A percentile compares a stretch with the other conserved stretches of the same genome.
Evolutionary conservation across 352 stramenopile genomes (phyloP).

Genomic region (Hyaloperonospora arabidopsidis): DNA sequence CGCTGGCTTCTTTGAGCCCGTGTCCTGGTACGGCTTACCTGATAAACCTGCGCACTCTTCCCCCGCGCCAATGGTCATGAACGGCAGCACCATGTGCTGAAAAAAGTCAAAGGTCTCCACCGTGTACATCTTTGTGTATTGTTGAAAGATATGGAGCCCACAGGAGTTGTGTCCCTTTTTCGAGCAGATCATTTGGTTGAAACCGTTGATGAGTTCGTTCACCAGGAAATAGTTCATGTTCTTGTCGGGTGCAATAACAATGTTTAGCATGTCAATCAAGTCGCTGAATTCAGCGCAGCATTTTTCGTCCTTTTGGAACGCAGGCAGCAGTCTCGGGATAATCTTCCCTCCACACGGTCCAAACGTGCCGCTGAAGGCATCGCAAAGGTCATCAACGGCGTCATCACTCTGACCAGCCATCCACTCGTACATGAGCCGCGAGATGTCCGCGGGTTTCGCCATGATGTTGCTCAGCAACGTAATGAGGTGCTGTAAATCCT

Average conservation of each 20-base stretch:
- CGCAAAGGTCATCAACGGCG: conserved; percentile 37
- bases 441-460: conserved; percentile 30
- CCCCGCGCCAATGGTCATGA: conserved; percentile 30
- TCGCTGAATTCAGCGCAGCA: conserved; percentile 46
- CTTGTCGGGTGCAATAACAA: conserved; percentile 34
- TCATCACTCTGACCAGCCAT: conserved; percentile 31
- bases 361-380: conserved; percentile 29
- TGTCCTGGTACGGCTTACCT: conserved; percentile 34
- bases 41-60: conserved; percentile 36
- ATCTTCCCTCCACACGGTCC: conserved; percentile 36
- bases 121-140: conserved; percentile 40
- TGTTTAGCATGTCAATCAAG: conserved; percentile 42
- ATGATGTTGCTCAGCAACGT: conserved; percentile 30
- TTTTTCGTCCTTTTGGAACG: conserved; percentile 32
- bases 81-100: conserved; percentile 40
- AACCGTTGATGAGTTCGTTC: conserved; percentile 42
- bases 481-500: conserved; percentile 22
- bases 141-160: conserved; percentile 34
- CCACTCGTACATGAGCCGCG: conserved; percentile 36
- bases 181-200: conserved; percentile 46
- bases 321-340: conserved; percentile 26
- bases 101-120: conserved; percentile 37
- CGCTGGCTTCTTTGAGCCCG: conserved; percentile 20
- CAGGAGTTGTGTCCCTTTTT: conserved; percentile 33
- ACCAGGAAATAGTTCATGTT: conserved; percentile 36